These are phyloP conservation scores for Populus tomentosa DNA, from an alignment of 441 rosid genomes.

Conservation along the genomic window DNA sequence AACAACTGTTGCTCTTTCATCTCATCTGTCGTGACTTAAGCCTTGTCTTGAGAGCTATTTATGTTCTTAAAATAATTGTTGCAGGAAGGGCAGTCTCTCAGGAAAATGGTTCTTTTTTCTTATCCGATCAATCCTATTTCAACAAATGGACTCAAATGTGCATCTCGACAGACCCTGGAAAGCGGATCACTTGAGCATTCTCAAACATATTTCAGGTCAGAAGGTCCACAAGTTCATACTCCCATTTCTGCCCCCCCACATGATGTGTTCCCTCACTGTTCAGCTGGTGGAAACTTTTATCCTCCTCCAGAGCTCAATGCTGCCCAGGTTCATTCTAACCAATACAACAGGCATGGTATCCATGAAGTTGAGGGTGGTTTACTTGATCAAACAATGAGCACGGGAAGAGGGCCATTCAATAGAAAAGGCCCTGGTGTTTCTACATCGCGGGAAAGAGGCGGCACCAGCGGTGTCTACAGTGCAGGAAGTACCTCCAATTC, in stretches of 20 bases:
- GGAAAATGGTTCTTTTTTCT: constrained; percentile 15
- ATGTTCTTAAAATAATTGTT: neutral
- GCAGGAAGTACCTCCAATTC: constrained; percentile 33
- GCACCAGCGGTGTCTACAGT: constrained; percentile 14
- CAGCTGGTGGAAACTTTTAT: constrained; percentile 18
- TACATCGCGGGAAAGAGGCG: constrained; percentile 15
- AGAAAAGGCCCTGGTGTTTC: constrained; percentile 19
- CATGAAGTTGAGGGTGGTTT: constrained; percentile 23
- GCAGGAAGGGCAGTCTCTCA: constrained; percentile 27
- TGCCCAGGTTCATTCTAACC: constrained; percentile 10
- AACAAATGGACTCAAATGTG: constrained; percentile 9
- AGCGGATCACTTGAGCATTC: constrained; percentile 15
- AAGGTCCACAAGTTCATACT: constrained; percentile 11
- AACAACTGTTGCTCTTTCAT: neutral
- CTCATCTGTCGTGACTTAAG: neutral
- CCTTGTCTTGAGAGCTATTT: constrained; percentile 3
- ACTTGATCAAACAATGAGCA: constrained; percentile 15
- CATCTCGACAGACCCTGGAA: constrained; percentile 11
- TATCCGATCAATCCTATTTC: constrained; percentile 18
- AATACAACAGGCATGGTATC: constrained; percentile 3
- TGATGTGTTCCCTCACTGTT: constrained; percentile 14
- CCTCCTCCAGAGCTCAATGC: constrained; percentile 16
- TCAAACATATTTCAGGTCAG: constrained; percentile 16
- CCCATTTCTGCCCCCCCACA: constrained; percentile 9
- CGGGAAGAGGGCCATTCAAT: constrained; percentile 23